Conservation (phyloP, 2,329 filamentous ascomycete genomes). For the Scolecobasidium constrictum region DNA sequence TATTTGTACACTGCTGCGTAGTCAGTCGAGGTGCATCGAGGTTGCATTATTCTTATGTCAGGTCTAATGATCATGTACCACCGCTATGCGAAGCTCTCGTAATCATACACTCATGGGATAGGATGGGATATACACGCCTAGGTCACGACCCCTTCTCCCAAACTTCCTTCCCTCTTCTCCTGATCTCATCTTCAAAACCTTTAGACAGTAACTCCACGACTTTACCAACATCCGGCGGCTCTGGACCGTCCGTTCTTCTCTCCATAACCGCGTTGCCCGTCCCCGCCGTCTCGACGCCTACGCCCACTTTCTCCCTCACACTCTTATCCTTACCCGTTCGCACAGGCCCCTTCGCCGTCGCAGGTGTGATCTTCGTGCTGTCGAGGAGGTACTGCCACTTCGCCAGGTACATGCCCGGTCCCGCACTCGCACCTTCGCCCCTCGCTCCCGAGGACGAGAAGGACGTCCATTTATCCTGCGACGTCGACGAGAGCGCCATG, state of each 20-base stretch:
- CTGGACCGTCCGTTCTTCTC: slow-evolving; percentile 19
- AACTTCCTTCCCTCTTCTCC: slow-evolving; percentile 10
- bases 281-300: slow-evolving; percentile 21
- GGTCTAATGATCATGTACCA: too few species aligned
- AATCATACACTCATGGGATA: too few species aligned
- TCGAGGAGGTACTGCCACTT: slow-evolving; percentile 65
- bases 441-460: slow-evolving; percentile 26
- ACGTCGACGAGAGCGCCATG: slow-evolving; percentile 40
- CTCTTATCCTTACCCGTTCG: slow-evolving; percentile 26
- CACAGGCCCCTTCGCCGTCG: slow-evolving; percentile 38
- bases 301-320: slow-evolving; percentile 14
- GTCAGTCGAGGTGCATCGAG: too few species aligned
- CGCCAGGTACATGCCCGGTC: slow-evolving; percentile 61
- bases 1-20: too few species aligned
- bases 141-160: too few species aligned
- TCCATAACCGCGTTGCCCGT: not conserved
- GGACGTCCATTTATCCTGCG: slow-evolving; percentile 42
- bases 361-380: slow-evolving; percentile 57
- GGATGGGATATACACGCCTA: too few species aligned
- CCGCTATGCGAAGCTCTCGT: too few species aligned
- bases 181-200: slow-evolving; percentile 22
- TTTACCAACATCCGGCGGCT: slow-evolving; percentile 19
- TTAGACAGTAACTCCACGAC: slow-evolving; percentile 21
- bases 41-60: too few species aligned
- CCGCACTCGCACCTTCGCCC: slow-evolving; percentile 27